phyloP scores from a whole-genome alignment of 768 basidiomycete genomes.

The Calocera cornea region DNA sequence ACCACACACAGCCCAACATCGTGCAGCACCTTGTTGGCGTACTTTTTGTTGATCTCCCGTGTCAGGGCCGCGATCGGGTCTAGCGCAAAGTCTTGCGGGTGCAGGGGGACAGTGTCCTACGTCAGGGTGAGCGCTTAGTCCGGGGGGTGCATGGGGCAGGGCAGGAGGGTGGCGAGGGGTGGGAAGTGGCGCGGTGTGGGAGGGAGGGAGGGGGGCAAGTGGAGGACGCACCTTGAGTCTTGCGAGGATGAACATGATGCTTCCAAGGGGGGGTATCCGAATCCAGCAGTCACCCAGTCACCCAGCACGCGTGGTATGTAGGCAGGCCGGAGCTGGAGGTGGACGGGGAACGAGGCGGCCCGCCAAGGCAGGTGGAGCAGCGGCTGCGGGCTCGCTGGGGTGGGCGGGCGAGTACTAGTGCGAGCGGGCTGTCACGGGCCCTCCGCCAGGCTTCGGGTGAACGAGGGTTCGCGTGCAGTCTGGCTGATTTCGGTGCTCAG shows the following conservation, averaged over 20 bases:
- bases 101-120: slow-evolving; percentile 84
- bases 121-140: background rate
- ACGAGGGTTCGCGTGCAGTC: background rate
- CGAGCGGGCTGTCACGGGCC: background rate
- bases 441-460: background rate
- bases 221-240: slow-evolving; percentile 19
- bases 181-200: background rate
- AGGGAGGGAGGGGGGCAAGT: background rate
- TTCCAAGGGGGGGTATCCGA: background rate
- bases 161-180: background rate
- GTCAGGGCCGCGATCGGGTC: slow-evolving; percentile 68
- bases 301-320: no score
- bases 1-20: slow-evolving; percentile 85
- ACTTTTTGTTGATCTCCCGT: slow-evolving; percentile 86
- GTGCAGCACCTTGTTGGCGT: slow-evolving; percentile 80
- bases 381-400: no score
- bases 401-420: no score
- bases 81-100: slow-evolving; percentile 70
- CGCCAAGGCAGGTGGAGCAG: background rate
- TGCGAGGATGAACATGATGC: slow-evolving; percentile 23
- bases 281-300: no score
- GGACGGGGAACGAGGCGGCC: background rate
- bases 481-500: no score
- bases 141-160: background rate
- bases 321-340: background rate